Evolutionary conservation across 768 basidiomycete genomes (phyloP).

Genomic region (Rubroboletus pulcherrimus): DNA sequence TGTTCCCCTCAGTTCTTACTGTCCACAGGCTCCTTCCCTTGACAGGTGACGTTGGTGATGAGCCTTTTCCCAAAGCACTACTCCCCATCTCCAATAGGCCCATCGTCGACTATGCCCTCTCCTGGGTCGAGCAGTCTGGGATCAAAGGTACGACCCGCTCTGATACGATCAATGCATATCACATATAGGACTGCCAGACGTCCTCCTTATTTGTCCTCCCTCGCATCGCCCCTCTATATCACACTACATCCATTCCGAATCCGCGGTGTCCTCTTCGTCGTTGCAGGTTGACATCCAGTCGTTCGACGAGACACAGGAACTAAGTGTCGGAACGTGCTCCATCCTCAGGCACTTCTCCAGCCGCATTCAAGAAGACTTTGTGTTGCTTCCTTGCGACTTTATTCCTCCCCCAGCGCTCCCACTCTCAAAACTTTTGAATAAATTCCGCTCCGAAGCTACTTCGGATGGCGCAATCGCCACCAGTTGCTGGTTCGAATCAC

Average conservation of each 20-base stretch:
- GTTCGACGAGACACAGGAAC: conserved; percentile 69
- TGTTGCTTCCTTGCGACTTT: conserved; percentile 89
- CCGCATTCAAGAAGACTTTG: conserved; percentile 80
- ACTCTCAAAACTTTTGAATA: conserved; percentile 68
- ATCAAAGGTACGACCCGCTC: conserved; percentile 57
- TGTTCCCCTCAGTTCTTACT: neutral
- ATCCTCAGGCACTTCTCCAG: conserved; percentile 73
- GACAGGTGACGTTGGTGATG: conserved; percentile 74
- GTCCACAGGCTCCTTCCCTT: conserved; percentile 62
- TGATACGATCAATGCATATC: conserved; percentile 5
- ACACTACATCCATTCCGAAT: conserved; percentile 80
- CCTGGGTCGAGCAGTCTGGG: conserved; percentile 86
- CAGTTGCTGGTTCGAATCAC: conserved; percentile 58
- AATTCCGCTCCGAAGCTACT: conserved; percentile 71
- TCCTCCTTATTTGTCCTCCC: conserved; percentile 80
- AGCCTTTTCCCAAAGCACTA: conserved; percentile 81
- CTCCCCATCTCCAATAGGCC: conserved; percentile 86
- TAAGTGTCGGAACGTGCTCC: conserved; percentile 65
- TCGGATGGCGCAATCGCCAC: conserved; percentile 63
- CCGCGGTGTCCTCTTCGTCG: conserved; percentile 55
- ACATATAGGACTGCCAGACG: conserved; percentile 47
- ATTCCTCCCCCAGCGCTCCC: conserved; percentile 73
- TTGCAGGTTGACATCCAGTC: conserved; percentile 76
- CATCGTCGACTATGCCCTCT: conserved; percentile 76
- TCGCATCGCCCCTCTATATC: conserved; percentile 72